These are phyloP conservation scores for Arthrobotrys conoides DNA, from an alignment of 2,329 filamentous ascomycete species.

Conservation along the genomic window DNA sequence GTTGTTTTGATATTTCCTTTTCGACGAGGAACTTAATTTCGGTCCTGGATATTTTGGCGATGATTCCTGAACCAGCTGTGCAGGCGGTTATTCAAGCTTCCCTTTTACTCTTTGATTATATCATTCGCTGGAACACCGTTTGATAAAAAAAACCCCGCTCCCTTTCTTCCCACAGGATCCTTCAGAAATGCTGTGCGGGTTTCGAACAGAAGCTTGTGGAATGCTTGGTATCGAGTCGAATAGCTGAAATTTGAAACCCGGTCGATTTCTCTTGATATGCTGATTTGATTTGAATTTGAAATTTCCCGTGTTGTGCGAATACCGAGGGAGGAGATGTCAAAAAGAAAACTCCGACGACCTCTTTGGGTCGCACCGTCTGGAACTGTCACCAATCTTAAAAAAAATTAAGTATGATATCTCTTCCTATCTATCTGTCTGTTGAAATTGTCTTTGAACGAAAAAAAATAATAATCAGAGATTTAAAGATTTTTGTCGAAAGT, in stretches of 20 bases:
- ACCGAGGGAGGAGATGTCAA: not conserved
- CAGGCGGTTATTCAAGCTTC: not conserved
- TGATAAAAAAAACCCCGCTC: not conserved
- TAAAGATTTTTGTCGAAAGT: not conserved
- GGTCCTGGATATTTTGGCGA: slow-evolving; percentile 19
- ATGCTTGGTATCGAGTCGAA: slow-evolving; percentile 16
- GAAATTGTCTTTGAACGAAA: not conserved
- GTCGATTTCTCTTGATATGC: slow-evolving; percentile 4
- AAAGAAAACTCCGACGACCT: slow-evolving; percentile 13
- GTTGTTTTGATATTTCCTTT: slow-evolving; percentile 32
- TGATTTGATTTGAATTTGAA: not conserved
- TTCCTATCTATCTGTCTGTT: not conserved
- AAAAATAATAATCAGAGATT: not conserved
- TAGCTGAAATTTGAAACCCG: slow-evolving; percentile 22
- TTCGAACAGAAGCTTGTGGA: slow-evolving; percentile 23
- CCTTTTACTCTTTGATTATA: not conserved
- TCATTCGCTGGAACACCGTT: not conserved
- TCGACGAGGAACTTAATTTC: slow-evolving; percentile 29
- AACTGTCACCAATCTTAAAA: slow-evolving; percentile 12
- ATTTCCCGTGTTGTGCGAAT: slow-evolving; percentile 31
- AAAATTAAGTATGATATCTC: not conserved
- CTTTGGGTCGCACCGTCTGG: slow-evolving; percentile 26
- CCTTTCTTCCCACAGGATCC: not conserved
- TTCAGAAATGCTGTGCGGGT: slow-evolving; percentile 9
- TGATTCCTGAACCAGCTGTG: not conserved